Evolutionary conservation across 2,329 filamentous ascomycete genomes (phyloP).

Genomic region (Thelonectria blattea): DNA sequence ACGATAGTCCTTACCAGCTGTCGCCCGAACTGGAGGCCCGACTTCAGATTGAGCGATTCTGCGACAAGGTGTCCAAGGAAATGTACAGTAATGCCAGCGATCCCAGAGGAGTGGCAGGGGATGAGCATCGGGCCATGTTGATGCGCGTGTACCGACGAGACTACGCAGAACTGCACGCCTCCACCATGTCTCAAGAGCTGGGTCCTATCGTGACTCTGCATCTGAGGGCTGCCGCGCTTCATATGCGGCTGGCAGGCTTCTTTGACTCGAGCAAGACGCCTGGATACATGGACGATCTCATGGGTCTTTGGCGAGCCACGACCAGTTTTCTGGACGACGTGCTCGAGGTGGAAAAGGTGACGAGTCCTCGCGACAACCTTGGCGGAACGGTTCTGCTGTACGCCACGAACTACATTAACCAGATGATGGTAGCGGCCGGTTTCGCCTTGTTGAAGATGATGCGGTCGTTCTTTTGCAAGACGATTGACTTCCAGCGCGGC

Average conservation of each 20-base stretch:
- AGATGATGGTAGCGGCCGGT: slow-evolving; percentile 83
- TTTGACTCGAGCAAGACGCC: slow-evolving; percentile 78
- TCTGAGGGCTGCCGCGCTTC: slow-evolving; percentile 74
- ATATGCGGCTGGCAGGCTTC: slow-evolving; percentile 79
- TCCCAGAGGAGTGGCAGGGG: slow-evolving; percentile 70
- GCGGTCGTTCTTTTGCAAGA: slow-evolving; percentile 75
- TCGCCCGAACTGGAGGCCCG: slow-evolving; percentile 69
- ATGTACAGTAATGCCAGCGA: slow-evolving; percentile 81
- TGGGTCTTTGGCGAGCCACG: slow-evolving; percentile 76
- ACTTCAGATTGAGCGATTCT: slow-evolving; percentile 75
- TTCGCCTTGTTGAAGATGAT: slow-evolving; percentile 81
- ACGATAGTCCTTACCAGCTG: slow-evolving; percentile 64
- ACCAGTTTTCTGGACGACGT: slow-evolving; percentile 72
- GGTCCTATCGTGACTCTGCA: slow-evolving; percentile 69
- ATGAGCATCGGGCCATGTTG: slow-evolving; percentile 70
- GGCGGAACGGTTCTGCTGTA: slow-evolving; percentile 66
- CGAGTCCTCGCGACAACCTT: slow-evolving; percentile 52
- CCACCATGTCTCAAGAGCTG: slow-evolving; percentile 63
- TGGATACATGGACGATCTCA: slow-evolving; percentile 75
- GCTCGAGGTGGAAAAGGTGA: slow-evolving; percentile 58
- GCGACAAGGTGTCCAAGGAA: slow-evolving; percentile 78
- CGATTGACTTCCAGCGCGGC: slow-evolving; percentile 72
- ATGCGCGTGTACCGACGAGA: slow-evolving; percentile 71
- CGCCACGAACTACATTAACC: slow-evolving; percentile 78
- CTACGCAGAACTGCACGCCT: slow-evolving; percentile 66